Conservation (phyloP, 345 rosid species). For the Populus alba region DNA sequence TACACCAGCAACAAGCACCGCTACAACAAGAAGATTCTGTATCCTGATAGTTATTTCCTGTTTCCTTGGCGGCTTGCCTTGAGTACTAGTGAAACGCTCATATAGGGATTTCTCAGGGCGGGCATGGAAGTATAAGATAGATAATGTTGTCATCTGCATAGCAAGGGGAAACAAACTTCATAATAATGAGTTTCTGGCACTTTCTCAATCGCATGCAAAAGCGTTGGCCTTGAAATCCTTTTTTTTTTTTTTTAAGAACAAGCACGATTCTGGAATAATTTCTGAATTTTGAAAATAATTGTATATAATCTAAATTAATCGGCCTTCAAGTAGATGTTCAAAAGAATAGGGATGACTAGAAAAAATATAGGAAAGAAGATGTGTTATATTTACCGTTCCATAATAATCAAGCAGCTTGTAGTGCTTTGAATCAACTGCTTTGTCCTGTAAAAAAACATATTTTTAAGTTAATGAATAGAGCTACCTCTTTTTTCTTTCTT, state of each 20-base stretch:
- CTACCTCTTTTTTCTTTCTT: too few species aligned
- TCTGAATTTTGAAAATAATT: too few species aligned
- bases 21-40: constrained; percentile 22
- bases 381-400: not conserved
- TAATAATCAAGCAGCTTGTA: not conserved
- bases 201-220: too few species aligned
- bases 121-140: not conserved
- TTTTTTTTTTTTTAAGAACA: too few species aligned
- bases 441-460: not conserved
- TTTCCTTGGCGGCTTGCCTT: not conserved
- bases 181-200: not conserved
- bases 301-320: not conserved
- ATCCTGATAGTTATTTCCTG: constrained; percentile 11
- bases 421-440: not conserved
- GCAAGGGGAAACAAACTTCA: not conserved
- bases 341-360: not conserved
- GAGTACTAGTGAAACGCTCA: not conserved
- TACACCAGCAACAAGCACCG: constrained; percentile 21
- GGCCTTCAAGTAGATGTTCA: not conserved
- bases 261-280: too few species aligned
- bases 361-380: not conserved
- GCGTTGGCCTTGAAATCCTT: too few species aligned
- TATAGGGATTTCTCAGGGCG: not conserved
- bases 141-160: not conserved
- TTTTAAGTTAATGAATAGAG: too few species aligned